These are phyloP conservation scores for Thelephora terrestris DNA, from an alignment of 1,284 basidiomycete species.

Conservation along the genomic window DNA sequence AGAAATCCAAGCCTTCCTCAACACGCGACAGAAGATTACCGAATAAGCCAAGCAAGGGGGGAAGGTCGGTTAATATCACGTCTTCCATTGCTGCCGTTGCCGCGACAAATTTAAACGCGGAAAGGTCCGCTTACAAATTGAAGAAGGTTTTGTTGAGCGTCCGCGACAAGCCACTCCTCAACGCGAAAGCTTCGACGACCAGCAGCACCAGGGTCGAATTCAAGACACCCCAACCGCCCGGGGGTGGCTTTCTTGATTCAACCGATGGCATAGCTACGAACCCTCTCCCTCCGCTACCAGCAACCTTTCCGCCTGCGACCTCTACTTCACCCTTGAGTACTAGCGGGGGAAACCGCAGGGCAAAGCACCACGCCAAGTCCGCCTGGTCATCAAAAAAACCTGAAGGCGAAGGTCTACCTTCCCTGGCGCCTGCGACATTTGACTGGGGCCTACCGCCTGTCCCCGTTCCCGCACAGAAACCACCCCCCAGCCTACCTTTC, in stretches of 20 bases:
- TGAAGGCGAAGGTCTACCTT: no score
- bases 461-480: no score
- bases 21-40: constrained; percentile 31
- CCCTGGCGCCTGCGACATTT: no score
- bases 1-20: constrained; percentile 7
- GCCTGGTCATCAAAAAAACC: no score
- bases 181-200: constrained; percentile 38
- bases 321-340: no score
- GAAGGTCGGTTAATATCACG: constrained; percentile 33
- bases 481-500: no score
- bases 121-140: constrained; percentile 57
- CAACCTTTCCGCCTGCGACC: no score
- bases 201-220: constrained; percentile 32
- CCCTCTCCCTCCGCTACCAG: no score
- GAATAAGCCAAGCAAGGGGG: constrained; percentile 25
- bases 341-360: no score
- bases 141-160: constrained; percentile 56
- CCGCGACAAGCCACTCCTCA: constrained; percentile 55
- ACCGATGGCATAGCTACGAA: no score
- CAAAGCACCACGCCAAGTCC: no score
- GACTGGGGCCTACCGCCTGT: no score
- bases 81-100: constrained; percentile 61
- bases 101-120: constrained; percentile 69
- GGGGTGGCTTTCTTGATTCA: neutral
- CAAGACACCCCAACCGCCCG: constrained; percentile 22